Base-by-base conservation (phyloP, 345 rosid genomes). In the Citrus cavaleriei region DNA sequence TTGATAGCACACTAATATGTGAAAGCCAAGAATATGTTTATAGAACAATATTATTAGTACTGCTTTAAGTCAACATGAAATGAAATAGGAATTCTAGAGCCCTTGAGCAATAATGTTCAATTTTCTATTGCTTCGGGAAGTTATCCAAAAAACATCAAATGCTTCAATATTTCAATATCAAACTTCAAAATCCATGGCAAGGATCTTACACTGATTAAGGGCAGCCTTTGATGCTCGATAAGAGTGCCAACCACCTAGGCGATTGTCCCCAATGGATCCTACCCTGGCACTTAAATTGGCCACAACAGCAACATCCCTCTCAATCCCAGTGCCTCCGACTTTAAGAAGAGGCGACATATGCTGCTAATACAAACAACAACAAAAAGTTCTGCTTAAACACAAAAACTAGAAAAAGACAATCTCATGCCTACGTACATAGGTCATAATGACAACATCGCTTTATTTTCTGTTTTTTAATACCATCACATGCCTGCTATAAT, bases 301-400 rank as follows among this genome's bases (percentile, higher is more conserved):
- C 42, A 93, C 90, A 78, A 93, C 96, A 40, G 99, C 93, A 66
- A 89, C 90, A 78, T 89, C 93, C 83, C 91, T 88, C 35, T 87
- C 85, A 7, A 91, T 90, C 69, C 93, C 93, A 66, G 18, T 80
- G 55, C 93, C 95, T 77, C 97, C 99, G 71, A 86, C 91, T 79
- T 89, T 93, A 65, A 95, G 90, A 79, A 95, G 96, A 70, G 98
- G 97, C 97, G 97, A 93, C 97, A 91, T 90, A 76, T 93, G 97
- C 99, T 95, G 89, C 75, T 60, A 83, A 77, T 54, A 86, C 2
- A 84, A 77, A 57, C n/a, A 42, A 80, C n/a, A 85, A 13, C 51
- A 25, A 35, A 28, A 58, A 40, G 51, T 13, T 61, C 10, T 65
- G 18, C 13, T 60, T 24, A 74, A 25, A 68, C 4, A 46, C 49